Evolutionary conservation across 2,329 filamentous ascomycete species (phyloP), one percentile per base, ranked within the genome.

Genomic region (Colletotrichum horii): DNA sequence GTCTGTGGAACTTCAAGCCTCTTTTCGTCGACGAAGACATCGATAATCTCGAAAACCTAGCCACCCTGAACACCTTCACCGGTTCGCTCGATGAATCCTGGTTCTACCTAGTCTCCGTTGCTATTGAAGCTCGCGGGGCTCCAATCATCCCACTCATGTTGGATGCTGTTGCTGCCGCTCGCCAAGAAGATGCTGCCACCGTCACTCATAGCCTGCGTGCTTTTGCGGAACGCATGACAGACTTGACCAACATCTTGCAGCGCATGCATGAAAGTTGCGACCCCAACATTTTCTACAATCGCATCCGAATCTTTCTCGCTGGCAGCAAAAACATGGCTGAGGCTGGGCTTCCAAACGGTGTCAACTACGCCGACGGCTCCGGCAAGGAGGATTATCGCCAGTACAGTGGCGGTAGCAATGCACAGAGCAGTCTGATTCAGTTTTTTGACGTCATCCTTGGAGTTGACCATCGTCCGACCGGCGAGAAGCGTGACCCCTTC

Each of bases 261-360:
- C 93, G 95, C 78, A 97, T 99, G 95, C 96, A 98, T 83, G 97
- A 98, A 83, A 95, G 93, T 81, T 99, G 97, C 83, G 96, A 98
- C 81, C 96, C 97, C 1, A 93, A 94, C 78, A 94, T 98, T 71
- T 99, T 99, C 85, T 99, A 98, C 85, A 92, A 98, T 85, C 94
- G 96, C 76, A 98, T 99, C 80, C 92, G 97, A n/a, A 96, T 97
- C 0, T 98, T 97, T 84, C 90, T 99, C 4, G 96, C 97, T 8
- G 97, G 97, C 16, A 97, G 96, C 83, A 98, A 98, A 89, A 98
- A 98, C 83, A 99, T 98, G 97, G 92, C 91, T 65, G 96, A 98
- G 77, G 97, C 96, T 6, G 97, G 97, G 16, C 89, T 99, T 12
- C 96, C 97, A 0, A 89, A 93, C 75, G 97, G 97, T 24, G 93